A percentile compares a stretch with the other conserved stretches of the same genome.
Evolutionary conservation across 73 alveolate genomes (phyloP).

Genomic region (Paramecium biaurelia): DNA sequence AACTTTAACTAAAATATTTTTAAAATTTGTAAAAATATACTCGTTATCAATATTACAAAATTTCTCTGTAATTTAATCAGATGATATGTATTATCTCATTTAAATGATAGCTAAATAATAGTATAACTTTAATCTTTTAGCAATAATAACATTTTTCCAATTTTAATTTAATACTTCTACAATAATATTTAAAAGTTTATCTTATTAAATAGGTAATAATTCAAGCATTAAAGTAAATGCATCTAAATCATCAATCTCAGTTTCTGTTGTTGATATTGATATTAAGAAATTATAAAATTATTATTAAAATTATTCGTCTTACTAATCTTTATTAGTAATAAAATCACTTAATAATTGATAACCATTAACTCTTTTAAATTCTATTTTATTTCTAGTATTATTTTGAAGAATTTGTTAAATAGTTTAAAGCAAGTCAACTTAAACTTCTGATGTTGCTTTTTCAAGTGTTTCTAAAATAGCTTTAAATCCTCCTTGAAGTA

Average conservation of each 20-base stretch:
- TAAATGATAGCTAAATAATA: slow-evolving; percentile 11
- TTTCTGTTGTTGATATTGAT: not conserved
- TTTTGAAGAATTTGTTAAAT: not conserved
- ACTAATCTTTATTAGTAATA: not conserved
- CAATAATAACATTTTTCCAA: slow-evolving; percentile 35
- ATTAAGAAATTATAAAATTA: not conserved
- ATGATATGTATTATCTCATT: not conserved
- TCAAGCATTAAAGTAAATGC: slow-evolving; percentile 41
- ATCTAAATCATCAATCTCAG: slow-evolving; percentile 33
- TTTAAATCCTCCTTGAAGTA: slow-evolving; percentile 35
- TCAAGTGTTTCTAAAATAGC: slow-evolving; percentile 23
- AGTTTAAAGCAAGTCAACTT: not conserved
- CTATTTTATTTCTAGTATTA: slow-evolving; percentile 25
- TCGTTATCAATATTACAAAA: slow-evolving; percentile 7
- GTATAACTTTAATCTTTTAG: slow-evolving; percentile 11
- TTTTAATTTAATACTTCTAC: not conserved
- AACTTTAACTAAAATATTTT: not conserved
- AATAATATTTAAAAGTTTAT: not conserved
- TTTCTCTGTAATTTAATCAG: not conserved
- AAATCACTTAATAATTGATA: slow-evolving; percentile 17
- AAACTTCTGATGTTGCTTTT: slow-evolving; percentile 42
- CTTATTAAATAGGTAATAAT: not conserved
- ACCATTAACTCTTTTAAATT: slow-evolving; percentile 42
- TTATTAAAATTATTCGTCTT: not conserved
- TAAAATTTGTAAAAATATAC: not conserved